phyloP scores from a whole-genome alignment of 75 land plant genomes.

The Picea sitchensis region DNA sequence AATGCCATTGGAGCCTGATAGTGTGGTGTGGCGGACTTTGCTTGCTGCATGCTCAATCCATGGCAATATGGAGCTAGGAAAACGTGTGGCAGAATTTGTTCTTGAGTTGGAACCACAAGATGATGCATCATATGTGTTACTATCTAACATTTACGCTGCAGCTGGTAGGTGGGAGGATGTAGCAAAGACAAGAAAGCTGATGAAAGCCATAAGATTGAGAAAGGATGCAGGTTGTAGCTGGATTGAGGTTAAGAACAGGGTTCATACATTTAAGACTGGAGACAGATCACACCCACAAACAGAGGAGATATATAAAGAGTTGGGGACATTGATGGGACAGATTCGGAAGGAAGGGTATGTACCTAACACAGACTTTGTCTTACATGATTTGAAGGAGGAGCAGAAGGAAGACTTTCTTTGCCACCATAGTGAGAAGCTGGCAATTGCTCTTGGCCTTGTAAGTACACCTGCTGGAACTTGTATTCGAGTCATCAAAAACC shows the following conservation, averaged over 20 bases:
- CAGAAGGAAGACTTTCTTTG: conserved; percentile 7
- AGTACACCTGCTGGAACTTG: conserved; percentile 19
- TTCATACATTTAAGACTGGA: conserved; percentile 7
- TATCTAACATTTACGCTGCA: conserved; percentile 20
- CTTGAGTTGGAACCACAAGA: conserved; percentile 12
- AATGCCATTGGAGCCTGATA: conserved; percentile 4
- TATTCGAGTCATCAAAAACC: conserved; percentile 20
- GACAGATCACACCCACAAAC: conserved; percentile 16
- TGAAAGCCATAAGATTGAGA: conserved; percentile 10
- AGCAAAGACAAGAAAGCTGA: conserved; percentile 8
- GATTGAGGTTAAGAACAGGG: conserved; percentile 12
- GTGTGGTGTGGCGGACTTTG: conserved; percentile 15
- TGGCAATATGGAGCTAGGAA: conserved; percentile 13
- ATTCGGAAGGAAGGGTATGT: conserved; percentile 13
- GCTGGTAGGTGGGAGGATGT: conserved; percentile 14
- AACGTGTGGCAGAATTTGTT: conserved; percentile 3
- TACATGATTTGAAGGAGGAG: conserved; percentile 8
- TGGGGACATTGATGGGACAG: conserved; percentile 16
- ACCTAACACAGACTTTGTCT: conserved; percentile 11
- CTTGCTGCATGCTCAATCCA: conserved; percentile 12
- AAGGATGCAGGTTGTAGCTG: conserved; percentile 15
- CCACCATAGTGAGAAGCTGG: conserved; percentile 30
- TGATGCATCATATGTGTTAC: conserved; percentile 15
- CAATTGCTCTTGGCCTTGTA: conserved; percentile 31
- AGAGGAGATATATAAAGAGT: conserved; percentile 3